These are phyloP conservation scores for Phanerodontia chrysosporium DNA, from an alignment of 768 basidiomycete genomes.

Conservation along the genomic window DNA sequence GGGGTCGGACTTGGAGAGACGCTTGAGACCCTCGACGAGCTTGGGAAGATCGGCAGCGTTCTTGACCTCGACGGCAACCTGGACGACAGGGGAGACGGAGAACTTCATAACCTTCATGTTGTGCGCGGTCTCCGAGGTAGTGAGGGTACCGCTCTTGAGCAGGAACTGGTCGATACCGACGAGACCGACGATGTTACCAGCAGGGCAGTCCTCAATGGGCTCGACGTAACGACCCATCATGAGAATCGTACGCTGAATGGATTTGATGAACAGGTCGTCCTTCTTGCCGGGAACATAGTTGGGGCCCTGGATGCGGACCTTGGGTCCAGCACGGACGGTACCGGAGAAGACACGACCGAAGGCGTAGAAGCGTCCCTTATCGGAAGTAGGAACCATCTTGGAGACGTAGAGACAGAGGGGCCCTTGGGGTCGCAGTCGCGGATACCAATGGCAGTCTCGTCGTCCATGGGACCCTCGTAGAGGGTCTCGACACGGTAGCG, in stretches of 20 bases:
- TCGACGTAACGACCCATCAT: conserved; percentile 99
- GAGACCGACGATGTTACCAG: conserved; percentile 98
- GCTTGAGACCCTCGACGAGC: conserved; percentile 99
- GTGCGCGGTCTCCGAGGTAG: conserved; percentile 96
- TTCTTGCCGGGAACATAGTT: conserved; percentile 99
- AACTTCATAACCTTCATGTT: conserved; percentile 99
- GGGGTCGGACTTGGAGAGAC: conserved; percentile 98
- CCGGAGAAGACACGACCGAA: conserved; percentile 99
- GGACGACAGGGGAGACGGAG: conserved; percentile 99
- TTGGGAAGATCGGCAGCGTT: conserved; percentile 98
- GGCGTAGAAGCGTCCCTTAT: conserved; percentile 99
- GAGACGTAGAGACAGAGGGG: conserved; percentile 98
- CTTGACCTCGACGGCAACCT: conserved; percentile 99
- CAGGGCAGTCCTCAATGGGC: conserved; percentile 98
- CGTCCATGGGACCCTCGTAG: conserved; percentile 99
- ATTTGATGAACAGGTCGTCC: conserved; percentile 96
- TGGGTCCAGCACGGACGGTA: conserved; percentile 94
- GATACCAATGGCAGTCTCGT: conserved; percentile 98
- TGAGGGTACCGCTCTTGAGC: conserved; percentile 98
- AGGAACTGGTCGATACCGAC: conserved; percentile 99
- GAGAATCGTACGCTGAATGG: conserved; percentile 96
- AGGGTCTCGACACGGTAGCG: conserved; percentile 99
- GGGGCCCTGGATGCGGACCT: conserved; percentile 98
- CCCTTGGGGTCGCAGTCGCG: conserved; percentile 96
- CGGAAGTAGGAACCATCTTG: conserved; percentile 99